phyloP scores from a whole-genome alignment of 2,329 filamentous ascomycete species.

The Tolypocladium tropicale region DNA sequence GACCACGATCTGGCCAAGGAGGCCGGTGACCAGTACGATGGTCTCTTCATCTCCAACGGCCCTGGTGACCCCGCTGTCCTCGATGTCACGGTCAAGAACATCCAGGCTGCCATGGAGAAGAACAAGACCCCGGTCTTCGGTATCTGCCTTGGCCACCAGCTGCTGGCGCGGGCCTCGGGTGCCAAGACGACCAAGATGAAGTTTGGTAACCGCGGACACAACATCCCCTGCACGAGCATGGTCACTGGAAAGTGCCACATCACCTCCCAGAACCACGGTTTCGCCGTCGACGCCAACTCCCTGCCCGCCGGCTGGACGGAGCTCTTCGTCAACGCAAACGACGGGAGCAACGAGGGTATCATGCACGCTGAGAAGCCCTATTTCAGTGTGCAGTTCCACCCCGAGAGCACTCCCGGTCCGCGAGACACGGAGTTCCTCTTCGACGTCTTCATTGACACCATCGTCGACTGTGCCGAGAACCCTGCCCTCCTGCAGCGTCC shows the following conservation, averaged over 20 bases:
- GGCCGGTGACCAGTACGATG: conserved; percentile 78
- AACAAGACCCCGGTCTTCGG: conserved; percentile 84
- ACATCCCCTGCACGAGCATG: conserved; percentile 95
- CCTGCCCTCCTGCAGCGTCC: conserved; percentile 57
- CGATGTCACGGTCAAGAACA: conserved; percentile 67
- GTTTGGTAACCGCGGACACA: conserved; percentile 97
- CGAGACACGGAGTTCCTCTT: conserved; percentile 95
- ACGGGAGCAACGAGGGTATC: conserved; percentile 96
- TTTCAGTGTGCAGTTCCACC: conserved; percentile 99
- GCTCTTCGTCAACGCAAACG: conserved; percentile 96
- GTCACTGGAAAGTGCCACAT: conserved; percentile 96
- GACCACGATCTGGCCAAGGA: conserved; percentile 79
- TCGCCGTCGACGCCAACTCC: conserved; percentile 72
- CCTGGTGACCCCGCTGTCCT: conserved; percentile 90
- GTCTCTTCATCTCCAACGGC: conserved; percentile 95
- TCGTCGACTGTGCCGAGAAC: conserved; percentile 61
- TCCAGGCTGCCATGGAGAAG: conserved; percentile 64
- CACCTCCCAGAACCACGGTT: conserved; percentile 97
- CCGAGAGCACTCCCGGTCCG: conserved; percentile 90
- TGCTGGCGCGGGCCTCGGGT: conserved; percentile 79
- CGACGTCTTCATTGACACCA: conserved; percentile 87
- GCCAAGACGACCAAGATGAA: conserved; percentile 92
- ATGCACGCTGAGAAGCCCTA: conserved; percentile 76
- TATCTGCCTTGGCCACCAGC: conserved; percentile 91
- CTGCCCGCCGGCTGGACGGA: conserved; percentile 78